A percentile compares a stretch with the other conserved stretches of the same genome.
These are phyloP conservation scores for Hypomontagnella submonticulosa DNA, from an alignment of 495 filamentous ascomycete species.

Conservation along the genomic window DNA sequence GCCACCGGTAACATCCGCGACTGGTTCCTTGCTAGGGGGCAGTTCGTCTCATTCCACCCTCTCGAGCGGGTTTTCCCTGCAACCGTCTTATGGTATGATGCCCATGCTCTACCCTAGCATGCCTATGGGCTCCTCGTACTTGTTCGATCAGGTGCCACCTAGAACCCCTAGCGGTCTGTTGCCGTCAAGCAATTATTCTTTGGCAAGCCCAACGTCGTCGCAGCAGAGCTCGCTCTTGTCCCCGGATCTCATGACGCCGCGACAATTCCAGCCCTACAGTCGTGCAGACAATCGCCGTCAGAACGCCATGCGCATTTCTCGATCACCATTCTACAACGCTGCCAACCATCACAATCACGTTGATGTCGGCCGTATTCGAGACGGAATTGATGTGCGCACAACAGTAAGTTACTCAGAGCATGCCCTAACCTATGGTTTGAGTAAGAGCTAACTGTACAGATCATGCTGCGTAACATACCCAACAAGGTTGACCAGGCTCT, in stretches of 20 bases:
- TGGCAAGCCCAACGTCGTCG: conserved; percentile 47
- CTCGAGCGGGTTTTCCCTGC: conserved; percentile 30
- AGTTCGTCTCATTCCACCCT: conserved; percentile 52
- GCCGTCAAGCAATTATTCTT: conserved; percentile 47
- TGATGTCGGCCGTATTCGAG: conserved; percentile 71
- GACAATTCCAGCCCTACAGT: conserved; percentile 44
- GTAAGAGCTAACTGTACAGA: conserved; percentile 58
- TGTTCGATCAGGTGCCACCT: conserved; percentile 53
- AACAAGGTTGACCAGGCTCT: conserved; percentile 87
- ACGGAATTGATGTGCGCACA: conserved; percentile 76
- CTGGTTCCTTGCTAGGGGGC: conserved; percentile 47
- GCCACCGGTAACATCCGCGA: conserved; percentile 20
- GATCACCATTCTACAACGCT: conserved; percentile 56
- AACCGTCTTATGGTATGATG: conserved; percentile 49
- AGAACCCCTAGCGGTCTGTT: conserved; percentile 45
- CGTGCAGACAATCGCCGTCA: conserved; percentile 53
- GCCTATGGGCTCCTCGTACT: conserved; percentile 41
- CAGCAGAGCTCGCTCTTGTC: conserved; percentile 30
- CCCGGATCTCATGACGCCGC: conserved; percentile 40
- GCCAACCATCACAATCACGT: conserved; percentile 72
- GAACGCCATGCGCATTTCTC: conserved; percentile 52
- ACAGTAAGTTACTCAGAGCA: conserved; percentile 64
- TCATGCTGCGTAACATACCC: conserved; percentile 97
- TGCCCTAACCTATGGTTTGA: not conserved
- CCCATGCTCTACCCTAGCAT: conserved; percentile 50